Evolutionary conservation across 2,329 filamentous ascomycete species (phyloP).

Genomic region (Lecanicillium sp.): DNA sequence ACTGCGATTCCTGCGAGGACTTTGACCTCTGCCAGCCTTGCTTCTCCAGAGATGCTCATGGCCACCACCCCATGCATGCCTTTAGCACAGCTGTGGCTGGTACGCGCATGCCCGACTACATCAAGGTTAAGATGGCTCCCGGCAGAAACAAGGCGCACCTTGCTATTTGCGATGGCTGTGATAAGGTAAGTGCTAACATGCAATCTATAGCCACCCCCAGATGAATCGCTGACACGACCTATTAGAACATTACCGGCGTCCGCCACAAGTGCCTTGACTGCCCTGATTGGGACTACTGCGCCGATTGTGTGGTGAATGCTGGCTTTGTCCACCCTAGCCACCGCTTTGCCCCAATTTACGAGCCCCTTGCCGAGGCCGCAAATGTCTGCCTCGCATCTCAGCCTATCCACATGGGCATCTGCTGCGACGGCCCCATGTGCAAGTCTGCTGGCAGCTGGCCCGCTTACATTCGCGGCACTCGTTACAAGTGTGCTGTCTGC

Average conservation of each 20-base stretch:
- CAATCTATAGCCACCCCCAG: not conserved
- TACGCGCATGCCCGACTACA: conserved; percentile 49
- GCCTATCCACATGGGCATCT: conserved; percentile 71
- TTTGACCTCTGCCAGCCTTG: conserved; percentile 86
- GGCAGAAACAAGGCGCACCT: conserved; percentile 77
- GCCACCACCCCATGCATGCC: conserved; percentile 81
- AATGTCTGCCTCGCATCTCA: conserved; percentile 13
- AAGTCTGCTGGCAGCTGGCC: conserved; percentile 37
- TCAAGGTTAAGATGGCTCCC: conserved; percentile 61
- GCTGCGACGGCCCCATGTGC: conserved; percentile 91
- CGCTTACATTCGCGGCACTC: conserved; percentile 75
- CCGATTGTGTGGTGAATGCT: conserved; percentile 61
- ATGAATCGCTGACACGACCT: conserved; percentile 1
- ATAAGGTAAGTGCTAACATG: conserved; percentile 37
- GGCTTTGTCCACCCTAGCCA: conserved; percentile 68
- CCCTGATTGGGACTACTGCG: conserved; percentile 96
- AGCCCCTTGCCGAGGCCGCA: conserved; percentile 41
- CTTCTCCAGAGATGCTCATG: conserved; percentile 68
- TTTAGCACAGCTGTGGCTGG: conserved; percentile 64
- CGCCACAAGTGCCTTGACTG: conserved; percentile 96
- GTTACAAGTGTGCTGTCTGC: conserved; percentile 97
- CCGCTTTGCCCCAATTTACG: conserved; percentile 83
- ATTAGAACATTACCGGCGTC: conserved; percentile 65
- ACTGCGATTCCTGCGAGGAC: conserved; percentile 78
- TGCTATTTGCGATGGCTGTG: conserved; percentile 91